phyloP scores from a whole-genome alignment of 805 yeast species.

The Candida coquimbonensis region DNA sequence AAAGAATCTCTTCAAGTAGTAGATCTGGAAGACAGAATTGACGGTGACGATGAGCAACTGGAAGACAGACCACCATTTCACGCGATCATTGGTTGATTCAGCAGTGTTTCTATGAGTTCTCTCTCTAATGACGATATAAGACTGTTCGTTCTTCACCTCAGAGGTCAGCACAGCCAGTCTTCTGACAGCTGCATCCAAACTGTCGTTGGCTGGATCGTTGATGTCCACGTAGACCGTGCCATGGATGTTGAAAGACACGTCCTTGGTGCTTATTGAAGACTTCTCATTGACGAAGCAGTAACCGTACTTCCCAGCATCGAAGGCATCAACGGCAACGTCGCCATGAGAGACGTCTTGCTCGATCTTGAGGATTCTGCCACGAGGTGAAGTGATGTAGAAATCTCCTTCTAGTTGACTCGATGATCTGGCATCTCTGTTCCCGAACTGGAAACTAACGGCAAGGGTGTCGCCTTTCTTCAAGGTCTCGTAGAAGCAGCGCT shows the following conservation, averaged over 20 bases:
- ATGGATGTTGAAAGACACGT: conserved; percentile 91
- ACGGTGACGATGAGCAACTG: conserved; percentile 80
- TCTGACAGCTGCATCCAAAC: conserved; percentile 78
- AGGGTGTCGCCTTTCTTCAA: conserved; percentile 79
- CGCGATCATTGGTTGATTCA: conserved; percentile 93
- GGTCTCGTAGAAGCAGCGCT: conserved; percentile 81
- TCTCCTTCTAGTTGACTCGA: conserved; percentile 62
- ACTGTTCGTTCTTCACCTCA: conserved; percentile 86
- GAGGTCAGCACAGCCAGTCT: conserved; percentile 67
- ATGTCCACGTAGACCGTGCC: conserved; percentile 84
- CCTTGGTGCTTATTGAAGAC: conserved; percentile 65
- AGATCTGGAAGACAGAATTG: conserved; percentile 89
- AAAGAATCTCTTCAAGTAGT: conserved; percentile 88
- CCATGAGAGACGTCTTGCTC: conserved; percentile 68
- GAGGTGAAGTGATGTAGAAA: conserved; percentile 35
- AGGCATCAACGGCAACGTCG: conserved; percentile 62
- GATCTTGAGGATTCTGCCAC: conserved; percentile 43
- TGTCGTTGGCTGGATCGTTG: conserved; percentile 66
- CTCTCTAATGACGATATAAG: conserved; percentile 91
- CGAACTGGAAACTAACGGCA: conserved; percentile 87
- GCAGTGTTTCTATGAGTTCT: conserved; percentile 98
- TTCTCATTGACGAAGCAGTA: conserved; percentile 92
- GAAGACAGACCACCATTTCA: conserved; percentile 95
- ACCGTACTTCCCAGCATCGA: conserved; percentile 62
- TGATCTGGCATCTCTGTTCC: conserved; percentile 74